Evolutionary conservation across 2,329 filamentous ascomycete genomes (phyloP).

Genomic region (Monosporascus sp.): DNA sequence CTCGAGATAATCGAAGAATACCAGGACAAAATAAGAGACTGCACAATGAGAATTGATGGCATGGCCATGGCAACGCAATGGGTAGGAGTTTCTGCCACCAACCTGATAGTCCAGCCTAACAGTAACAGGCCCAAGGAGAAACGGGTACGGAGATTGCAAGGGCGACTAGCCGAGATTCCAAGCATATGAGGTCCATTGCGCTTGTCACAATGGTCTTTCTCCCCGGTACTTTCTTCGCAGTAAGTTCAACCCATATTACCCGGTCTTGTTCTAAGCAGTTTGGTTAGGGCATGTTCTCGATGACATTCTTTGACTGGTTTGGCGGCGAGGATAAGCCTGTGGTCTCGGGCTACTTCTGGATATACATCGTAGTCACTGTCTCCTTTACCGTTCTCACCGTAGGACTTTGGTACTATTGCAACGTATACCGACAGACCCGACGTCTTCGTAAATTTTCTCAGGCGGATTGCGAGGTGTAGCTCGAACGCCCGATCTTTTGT

Average conservation of each 20-base stretch:
- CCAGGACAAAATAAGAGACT: conserved; percentile 26
- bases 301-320: conserved; percentile 20
- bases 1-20: conserved; percentile 22
- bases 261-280: too few species aligned
- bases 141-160: conserved; percentile 25
- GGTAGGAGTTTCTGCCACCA: conserved; percentile 13
- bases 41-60: conserved; percentile 27
- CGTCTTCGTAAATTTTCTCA: too few species aligned
- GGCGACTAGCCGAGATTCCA: conserved; percentile 20
- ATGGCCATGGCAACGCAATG: conserved; percentile 31
- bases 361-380: conserved; percentile 11
- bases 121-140: conserved; percentile 19
- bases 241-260: conserved; percentile 1
- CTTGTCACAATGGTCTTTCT: conserved; percentile 27
- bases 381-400: conserved; percentile 5
- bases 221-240: conserved; percentile 25
- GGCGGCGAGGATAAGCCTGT: not conserved
- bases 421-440: not conserved
- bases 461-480: too few species aligned
- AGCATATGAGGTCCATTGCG: conserved; percentile 24
- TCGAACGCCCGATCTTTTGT: too few species aligned
- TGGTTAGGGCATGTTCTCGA: conserved; percentile 18
- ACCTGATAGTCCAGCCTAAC: not conserved
- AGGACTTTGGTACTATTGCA: conserved; percentile 10
- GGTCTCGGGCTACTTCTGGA: conserved; percentile 17